A percentile compares a stretch with the other conserved stretches of the same genome.
Conservation (phyloP, 2,329 filamentous ascomycete species). For the Aureobasidium sp. region DNA sequence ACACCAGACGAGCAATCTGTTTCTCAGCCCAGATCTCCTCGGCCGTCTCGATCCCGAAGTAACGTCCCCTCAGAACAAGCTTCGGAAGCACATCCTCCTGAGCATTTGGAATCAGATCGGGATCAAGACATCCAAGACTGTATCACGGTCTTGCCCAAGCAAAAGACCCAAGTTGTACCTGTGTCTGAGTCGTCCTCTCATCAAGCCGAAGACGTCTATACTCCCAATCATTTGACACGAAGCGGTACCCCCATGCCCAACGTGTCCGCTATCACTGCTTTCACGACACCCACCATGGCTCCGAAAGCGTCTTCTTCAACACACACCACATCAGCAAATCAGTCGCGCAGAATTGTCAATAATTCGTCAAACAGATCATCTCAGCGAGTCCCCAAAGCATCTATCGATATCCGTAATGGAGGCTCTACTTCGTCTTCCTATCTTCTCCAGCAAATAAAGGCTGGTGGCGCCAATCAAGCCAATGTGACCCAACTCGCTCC, state of each 20-base stretch:
- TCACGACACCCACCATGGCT: constrained; percentile 3
- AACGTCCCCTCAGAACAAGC: no score
- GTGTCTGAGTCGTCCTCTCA: neutral
- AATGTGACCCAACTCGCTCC: neutral
- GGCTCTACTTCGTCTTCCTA: neutral
- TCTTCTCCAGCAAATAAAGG: neutral
- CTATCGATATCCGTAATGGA: neutral
- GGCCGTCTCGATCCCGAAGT: no score
- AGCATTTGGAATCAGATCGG: no score
- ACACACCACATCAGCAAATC: neutral
- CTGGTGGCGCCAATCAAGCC: neutral
- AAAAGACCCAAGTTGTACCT: neutral
- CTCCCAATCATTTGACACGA: neutral
- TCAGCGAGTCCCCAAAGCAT: neutral
- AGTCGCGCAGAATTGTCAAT: neutral
- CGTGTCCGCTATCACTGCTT: neutral
- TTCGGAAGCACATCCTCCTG: neutral
- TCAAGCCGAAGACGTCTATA: neutral
- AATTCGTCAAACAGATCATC: neutral
- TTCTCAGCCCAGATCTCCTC: no score
- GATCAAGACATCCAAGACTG: neutral
- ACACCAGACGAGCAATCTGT: no score
- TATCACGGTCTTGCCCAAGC: neutral
- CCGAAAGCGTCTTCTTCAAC: neutral
- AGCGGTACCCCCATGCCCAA: neutral